A percentile compares a stretch with the other conserved stretches of the same genome.
Evolutionary conservation across 2,329 filamentous ascomycete genomes (phyloP).

Genomic region (Xylaria sp.): DNA sequence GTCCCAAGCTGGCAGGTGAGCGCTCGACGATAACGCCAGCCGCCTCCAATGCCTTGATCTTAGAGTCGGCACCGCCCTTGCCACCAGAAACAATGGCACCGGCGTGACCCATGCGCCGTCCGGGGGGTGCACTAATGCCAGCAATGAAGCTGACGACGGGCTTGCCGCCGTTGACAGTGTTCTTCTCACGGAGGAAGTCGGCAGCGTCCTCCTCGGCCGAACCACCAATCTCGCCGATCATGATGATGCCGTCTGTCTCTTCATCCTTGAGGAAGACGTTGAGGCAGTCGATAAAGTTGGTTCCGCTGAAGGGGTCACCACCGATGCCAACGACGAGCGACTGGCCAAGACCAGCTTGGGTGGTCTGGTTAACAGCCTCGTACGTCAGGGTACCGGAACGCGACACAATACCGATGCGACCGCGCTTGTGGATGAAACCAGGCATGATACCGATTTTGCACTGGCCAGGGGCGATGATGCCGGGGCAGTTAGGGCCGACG

Average conservation of each 20-base stretch:
- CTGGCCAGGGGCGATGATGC: conserved; percentile 92
- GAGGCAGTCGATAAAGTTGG: conserved; percentile 99
- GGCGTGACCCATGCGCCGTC: conserved; percentile 97
- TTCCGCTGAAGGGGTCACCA: conserved; percentile 97
- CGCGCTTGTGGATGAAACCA: conserved; percentile 99
- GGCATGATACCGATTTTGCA: conserved; percentile 99
- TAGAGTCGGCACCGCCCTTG: conserved; percentile 97
- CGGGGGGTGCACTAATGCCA: conserved; percentile 95
- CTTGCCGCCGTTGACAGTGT: conserved; percentile 84
- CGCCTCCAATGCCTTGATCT: conserved; percentile 91
- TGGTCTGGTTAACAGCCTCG: conserved; percentile 99
- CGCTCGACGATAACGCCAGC: conserved; percentile 97
- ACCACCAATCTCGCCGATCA: conserved; percentile 99
- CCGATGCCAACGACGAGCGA: conserved; percentile 98
- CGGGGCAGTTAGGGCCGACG: conserved; percentile 97
- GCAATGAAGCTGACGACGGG: conserved; percentile 98
- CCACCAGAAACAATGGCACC: conserved; percentile 97
- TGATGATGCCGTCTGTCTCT: conserved; percentile 98
- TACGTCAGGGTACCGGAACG: conserved; percentile 98
- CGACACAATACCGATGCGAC: conserved; percentile 97
- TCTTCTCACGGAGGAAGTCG: conserved; percentile 91
- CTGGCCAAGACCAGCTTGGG: conserved; percentile 93
- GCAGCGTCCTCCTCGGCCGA: conserved; percentile 97
- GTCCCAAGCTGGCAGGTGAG: conserved; percentile 89
- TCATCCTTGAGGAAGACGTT: conserved; percentile 94